Evolutionary conservation across 164 flowering plant genomes (phyloP).

Genomic region (Chimonanthus praecox): DNA sequence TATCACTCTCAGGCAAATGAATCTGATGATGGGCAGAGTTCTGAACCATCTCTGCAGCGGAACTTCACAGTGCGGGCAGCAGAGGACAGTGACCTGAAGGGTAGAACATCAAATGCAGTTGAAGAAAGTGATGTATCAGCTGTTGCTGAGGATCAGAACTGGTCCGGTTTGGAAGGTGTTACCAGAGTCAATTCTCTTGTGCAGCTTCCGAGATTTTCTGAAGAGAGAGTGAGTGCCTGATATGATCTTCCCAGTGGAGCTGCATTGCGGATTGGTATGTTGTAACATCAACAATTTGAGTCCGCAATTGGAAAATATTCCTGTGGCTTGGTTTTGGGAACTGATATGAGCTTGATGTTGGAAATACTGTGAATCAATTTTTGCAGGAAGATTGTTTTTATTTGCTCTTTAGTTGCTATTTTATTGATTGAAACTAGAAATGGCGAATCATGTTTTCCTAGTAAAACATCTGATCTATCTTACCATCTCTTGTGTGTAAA

Average conservation of each 20-base stretch:
- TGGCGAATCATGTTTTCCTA: background rate
- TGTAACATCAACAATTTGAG: background rate
- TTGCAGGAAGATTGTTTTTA: too few species aligned
- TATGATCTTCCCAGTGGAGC: background rate
- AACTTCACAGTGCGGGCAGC: conserved; percentile 68
- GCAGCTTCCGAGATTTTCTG: conserved; percentile 89
- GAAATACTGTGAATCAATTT: background rate
- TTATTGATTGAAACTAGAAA: background rate
- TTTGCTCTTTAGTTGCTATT: too few species aligned
- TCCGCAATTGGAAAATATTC: background rate
- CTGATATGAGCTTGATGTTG: background rate
- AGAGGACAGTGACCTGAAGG: conserved; percentile 35
- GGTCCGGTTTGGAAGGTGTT: conserved; percentile 90
- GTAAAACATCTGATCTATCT: background rate
- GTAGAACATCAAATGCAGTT: conserved; percentile 20
- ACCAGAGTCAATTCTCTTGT: conserved; percentile 85
- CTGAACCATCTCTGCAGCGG: conserved; percentile 65
- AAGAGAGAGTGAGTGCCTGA: conserved; percentile 46
- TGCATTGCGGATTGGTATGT: background rate
- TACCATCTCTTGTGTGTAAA: too few species aligned
- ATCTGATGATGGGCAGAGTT: conserved; percentile 64
- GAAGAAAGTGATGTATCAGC: conserved; percentile 29
- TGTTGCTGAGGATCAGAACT: conserved; percentile 57
- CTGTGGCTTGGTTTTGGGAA: background rate
- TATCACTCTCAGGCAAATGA: conserved; percentile 57